Evolutionary conservation across 2,329 filamentous ascomycete species (phyloP).

Genomic region (Neocucurbitaria cava): DNA sequence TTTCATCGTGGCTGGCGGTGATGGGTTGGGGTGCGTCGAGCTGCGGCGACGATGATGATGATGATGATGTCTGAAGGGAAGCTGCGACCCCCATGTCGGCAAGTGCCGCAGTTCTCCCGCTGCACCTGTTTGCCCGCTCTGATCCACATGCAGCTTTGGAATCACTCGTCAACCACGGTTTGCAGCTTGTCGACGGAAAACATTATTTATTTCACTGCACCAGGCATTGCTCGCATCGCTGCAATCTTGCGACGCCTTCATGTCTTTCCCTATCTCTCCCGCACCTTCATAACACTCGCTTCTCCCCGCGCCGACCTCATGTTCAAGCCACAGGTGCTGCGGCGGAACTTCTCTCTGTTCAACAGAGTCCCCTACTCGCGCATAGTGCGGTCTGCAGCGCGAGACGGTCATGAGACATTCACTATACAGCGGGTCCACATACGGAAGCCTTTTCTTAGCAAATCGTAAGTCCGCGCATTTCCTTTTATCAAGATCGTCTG

Average conservation of each 20-base stretch:
- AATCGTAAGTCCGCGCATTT: slow-evolving; percentile 33
- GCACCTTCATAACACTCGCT: slow-evolving; percentile 16
- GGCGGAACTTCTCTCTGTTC: slow-evolving; percentile 48
- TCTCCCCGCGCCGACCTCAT: slow-evolving; percentile 37
- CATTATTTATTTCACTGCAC: neutral
- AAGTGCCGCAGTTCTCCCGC: slow-evolving; percentile 20
- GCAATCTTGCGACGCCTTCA: slow-evolving; percentile 13
- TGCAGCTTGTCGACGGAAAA: neutral
- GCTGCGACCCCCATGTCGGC: slow-evolving; percentile 20
- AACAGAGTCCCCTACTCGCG: slow-evolving; percentile 31
- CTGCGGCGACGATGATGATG: slow-evolving; percentile 31
- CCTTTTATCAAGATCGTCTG: slow-evolving; percentile 6
- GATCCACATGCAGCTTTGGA: neutral
- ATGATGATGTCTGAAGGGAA: slow-evolving; percentile 28
- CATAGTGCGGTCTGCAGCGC: slow-evolving; percentile 33
- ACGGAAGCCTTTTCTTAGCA: slow-evolving; percentile 44
- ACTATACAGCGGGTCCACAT: slow-evolving; percentile 52
- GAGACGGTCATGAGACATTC: slow-evolving; percentile 40
- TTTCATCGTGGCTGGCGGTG: slow-evolving; percentile 52
- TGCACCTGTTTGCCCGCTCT: neutral
- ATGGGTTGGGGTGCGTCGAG: slow-evolving; percentile 27
- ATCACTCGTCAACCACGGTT: neutral
- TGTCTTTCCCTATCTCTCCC: slow-evolving; percentile 21
- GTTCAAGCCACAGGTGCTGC: slow-evolving; percentile 47
- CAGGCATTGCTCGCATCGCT: neutral